A percentile compares a stretch with the other conserved stretches of the same genome.
Evolutionary conservation across 257 asterid species (phyloP).

Genomic region (Lycium ferocissimum): DNA sequence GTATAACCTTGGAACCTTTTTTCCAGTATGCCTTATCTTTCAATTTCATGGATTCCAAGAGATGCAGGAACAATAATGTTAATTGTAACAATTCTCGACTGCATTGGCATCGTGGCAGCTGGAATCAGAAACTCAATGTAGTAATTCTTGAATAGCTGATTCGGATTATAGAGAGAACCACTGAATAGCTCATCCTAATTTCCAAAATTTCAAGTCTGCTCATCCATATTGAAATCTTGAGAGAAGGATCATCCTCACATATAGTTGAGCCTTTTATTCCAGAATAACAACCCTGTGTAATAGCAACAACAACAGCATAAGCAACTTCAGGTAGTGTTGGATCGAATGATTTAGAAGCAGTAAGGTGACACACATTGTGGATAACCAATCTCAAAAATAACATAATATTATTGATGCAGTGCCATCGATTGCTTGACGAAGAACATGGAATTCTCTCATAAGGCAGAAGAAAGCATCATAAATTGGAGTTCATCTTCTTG

Average conservation of each 20-base stretch:
- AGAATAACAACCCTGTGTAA: constrained; percentile 56
- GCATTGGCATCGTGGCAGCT: constrained; percentile 50
- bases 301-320: constrained; percentile 29
- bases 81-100: constrained; percentile 21
- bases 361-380: neutral
- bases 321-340: constrained; percentile 16
- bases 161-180: constrained; percentile 55
- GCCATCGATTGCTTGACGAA: neutral
- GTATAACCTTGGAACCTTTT: neutral
- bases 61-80: neutral
- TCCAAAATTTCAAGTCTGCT: constrained; percentile 64
- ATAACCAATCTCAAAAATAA: neutral
- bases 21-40: neutral
- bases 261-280: constrained; percentile 54
- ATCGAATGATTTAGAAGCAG: neutral
- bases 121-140: constrained; percentile 58
- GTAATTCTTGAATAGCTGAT: constrained; percentile 57
- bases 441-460: neutral
- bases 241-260: constrained; percentile 53
- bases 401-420: neutral
- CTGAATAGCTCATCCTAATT: constrained; percentile 79
- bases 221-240: constrained; percentile 70
- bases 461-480: neutral
- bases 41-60: neutral
- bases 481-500: neutral